A percentile compares a stretch with the other conserved stretches of the same genome.
phyloP scores from a whole-genome alignment of 2,329 filamentous ascomycete species.

The Xylaria sp. region DNA sequence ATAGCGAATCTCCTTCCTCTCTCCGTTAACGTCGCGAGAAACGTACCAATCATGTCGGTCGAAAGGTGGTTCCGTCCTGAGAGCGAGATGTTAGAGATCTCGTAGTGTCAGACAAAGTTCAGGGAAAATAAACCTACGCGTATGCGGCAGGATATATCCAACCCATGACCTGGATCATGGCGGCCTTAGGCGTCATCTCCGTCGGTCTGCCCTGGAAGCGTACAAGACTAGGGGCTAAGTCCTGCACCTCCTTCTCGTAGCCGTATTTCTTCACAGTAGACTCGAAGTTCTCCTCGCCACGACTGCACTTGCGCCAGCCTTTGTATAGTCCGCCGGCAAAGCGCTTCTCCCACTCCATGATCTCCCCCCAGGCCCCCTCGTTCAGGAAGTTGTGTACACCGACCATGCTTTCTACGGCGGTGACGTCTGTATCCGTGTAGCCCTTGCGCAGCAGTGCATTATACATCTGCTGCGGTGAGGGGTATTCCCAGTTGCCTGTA shows the following conservation, averaged over 20 bases:
- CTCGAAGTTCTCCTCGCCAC: slow-evolving; percentile 74
- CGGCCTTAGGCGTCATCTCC: slow-evolving; percentile 91
- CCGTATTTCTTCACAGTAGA: slow-evolving; percentile 51
- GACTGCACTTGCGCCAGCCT: slow-evolving; percentile 78
- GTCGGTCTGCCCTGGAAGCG: slow-evolving; percentile 90
- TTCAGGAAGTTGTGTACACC: slow-evolving; percentile 98
- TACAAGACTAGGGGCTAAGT: slow-evolving; percentile 75
- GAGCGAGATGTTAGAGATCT: neutral
- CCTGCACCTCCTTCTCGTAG: slow-evolving; percentile 63
- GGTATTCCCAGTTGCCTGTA: slow-evolving; percentile 93
- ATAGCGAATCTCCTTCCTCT: slow-evolving; percentile 84
- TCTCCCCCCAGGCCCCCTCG: slow-evolving; percentile 96
- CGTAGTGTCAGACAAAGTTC: neutral
- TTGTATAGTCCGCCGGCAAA: slow-evolving; percentile 78
- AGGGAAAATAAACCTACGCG: slow-evolving; percentile 63
- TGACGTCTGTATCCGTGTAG: slow-evolving; percentile 91
- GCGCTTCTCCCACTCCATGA: slow-evolving; percentile 90
- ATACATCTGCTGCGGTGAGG: slow-evolving; percentile 99
- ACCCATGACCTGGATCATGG: slow-evolving; percentile 82
- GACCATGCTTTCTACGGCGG: slow-evolving; percentile 96
- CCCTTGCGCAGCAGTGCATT: slow-evolving; percentile 97
- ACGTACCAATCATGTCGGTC: slow-evolving; percentile 99
- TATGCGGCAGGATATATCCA: slow-evolving; percentile 83
- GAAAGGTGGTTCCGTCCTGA: slow-evolving; percentile 85
- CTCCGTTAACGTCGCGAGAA: slow-evolving; percentile 73